Conservation (phyloP, 768 basidiomycete species). For the Suillus hirtellus region DNA sequence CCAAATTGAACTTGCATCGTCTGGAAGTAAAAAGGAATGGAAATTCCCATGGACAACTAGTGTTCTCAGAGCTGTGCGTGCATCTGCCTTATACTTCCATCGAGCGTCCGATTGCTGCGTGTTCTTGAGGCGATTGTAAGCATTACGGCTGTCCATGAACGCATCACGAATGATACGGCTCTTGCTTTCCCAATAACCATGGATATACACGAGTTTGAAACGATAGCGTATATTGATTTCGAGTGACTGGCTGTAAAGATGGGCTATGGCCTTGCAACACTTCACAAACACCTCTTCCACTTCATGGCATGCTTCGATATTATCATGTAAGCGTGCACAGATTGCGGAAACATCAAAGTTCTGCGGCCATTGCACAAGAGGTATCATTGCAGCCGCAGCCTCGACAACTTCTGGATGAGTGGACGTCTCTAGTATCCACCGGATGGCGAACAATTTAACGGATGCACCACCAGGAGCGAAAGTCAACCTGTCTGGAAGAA, state of each 20-base stretch:
- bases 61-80: background rate
- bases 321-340: background rate
- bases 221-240: background rate
- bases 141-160: background rate
- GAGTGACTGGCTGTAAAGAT: background rate
- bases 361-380: background rate
- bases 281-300: background rate
- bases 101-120: background rate
- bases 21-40: background rate
- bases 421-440: conserved; percentile 23
- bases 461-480: background rate
- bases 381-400: background rate
- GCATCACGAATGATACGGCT: background rate
- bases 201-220: too few relatives aligned
- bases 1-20: background rate
- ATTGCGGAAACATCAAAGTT: background rate
- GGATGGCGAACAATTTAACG: conserved; percentile 5
- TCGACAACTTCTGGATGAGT: conserved; percentile 14
- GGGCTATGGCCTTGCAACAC: conserved; percentile 1
- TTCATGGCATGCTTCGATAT: background rate
- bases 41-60: background rate
- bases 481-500: background rate
- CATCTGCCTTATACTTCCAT: background rate
- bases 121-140: background rate
- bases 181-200: background rate